phyloP scores from a whole-genome alignment of 305 asterid species.

The Fraxinus sp. region DNA sequence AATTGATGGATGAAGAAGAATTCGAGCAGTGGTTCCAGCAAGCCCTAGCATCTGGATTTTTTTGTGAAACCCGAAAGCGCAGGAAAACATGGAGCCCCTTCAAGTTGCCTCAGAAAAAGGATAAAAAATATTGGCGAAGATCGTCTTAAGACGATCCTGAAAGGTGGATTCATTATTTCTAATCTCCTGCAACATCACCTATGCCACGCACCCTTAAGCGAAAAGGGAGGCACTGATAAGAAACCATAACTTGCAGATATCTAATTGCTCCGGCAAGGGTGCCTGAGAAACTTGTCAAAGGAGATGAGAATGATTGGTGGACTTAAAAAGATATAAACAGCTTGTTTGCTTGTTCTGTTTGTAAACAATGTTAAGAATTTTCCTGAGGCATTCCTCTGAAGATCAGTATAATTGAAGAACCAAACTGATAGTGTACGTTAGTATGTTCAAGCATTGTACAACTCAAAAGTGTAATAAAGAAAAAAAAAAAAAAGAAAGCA shows the following conservation, averaged over 20 bases:
- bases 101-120: slow-evolving; percentile 83
- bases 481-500: background rate
- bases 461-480: slow-evolving; percentile 38
- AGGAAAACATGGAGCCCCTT: slow-evolving; percentile 98
- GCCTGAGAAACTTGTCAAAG: slow-evolving; percentile 14
- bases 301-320: slow-evolving; percentile 25
- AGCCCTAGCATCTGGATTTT: slow-evolving; percentile 91
- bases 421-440: slow-evolving; percentile 48
- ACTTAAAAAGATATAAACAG: slow-evolving; percentile 23
- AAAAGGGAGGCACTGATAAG: background rate
- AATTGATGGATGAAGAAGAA: slow-evolving; percentile 93
- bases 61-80: slow-evolving; percentile 85
- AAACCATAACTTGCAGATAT: background rate
- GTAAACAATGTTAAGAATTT: slow-evolving; percentile 43
- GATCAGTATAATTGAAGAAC: slow-evolving; percentile 32
- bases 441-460: slow-evolving; percentile 25
- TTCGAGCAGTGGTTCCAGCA: slow-evolving; percentile 96
- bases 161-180: background rate
- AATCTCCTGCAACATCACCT: background rate
- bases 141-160: slow-evolving; percentile 49
- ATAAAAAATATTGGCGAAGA: slow-evolving; percentile 80
- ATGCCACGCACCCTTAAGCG: background rate
- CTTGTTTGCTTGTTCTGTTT: slow-evolving; percentile 32
- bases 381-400: slow-evolving; percentile 29
- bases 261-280: background rate